Conservation (phyloP, 495 filamentous ascomycete species). For the Friedmanniomyces simplex region DNA sequence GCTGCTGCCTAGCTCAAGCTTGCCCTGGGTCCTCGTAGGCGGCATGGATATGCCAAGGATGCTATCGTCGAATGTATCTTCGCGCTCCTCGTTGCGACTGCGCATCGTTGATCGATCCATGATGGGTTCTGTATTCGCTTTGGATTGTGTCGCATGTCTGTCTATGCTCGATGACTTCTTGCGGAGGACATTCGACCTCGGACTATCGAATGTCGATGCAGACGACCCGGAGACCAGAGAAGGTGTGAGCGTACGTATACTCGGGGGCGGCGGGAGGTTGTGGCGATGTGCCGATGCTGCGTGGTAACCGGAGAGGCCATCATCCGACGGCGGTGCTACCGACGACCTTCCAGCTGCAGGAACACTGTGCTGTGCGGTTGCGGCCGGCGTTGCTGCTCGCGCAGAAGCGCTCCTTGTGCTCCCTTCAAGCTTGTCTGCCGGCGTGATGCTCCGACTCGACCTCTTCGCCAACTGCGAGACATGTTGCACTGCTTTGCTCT, state of each 20-base stretch:
- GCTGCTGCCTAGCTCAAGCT: neutral
- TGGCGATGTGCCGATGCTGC: neutral
- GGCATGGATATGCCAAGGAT: constrained; percentile 31
- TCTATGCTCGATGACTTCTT: constrained; percentile 29
- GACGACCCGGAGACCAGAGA: constrained; percentile 34
- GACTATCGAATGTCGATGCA: constrained; percentile 31
- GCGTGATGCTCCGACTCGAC: constrained; percentile 11
- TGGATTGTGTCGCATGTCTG: constrained; percentile 13
- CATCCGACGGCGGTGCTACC: constrained; percentile 6
- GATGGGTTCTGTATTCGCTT: constrained; percentile 12
- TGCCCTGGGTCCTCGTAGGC: constrained; percentile 6
- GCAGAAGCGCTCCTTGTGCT: constrained; percentile 1
- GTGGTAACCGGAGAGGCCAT: neutral
- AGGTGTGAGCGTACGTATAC: constrained; percentile 22
- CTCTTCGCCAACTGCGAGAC: constrained; percentile 16
- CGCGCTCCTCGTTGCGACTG: constrained; percentile 18
- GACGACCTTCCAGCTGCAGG: neutral
- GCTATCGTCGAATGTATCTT: constrained; percentile 24
- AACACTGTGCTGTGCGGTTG: neutral
- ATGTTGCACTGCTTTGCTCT: constrained; percentile 12
- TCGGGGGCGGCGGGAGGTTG: neutral
- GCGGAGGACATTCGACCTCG: constrained; percentile 27
- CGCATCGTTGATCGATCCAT: constrained; percentile 2
- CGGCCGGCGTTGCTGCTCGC: neutral
- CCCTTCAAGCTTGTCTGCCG: constrained; percentile 1